These are phyloP conservation scores for Chalaropsis ovoidea DNA, from an alignment of 2,329 filamentous ascomycete genomes.

Conservation along the genomic window DNA sequence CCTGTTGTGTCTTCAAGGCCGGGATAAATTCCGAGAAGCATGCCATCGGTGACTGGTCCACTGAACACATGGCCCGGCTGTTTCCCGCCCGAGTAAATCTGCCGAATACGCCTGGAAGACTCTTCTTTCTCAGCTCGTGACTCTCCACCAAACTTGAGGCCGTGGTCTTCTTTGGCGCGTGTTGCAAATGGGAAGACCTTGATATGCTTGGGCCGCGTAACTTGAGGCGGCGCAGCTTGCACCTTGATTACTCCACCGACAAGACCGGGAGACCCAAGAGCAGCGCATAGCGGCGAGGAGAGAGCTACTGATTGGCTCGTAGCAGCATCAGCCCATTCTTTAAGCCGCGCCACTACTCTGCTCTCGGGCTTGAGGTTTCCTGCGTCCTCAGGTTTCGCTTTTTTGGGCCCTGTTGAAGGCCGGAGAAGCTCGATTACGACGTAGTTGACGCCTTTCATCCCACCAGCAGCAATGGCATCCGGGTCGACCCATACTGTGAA, in stretches of 20 bases:
- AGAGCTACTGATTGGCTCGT: conserved; percentile 70
- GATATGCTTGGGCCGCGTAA: conserved; percentile 52
- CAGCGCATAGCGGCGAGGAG: conserved; percentile 64
- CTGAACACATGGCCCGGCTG: conserved; percentile 46
- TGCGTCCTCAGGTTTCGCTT: conserved; percentile 58
- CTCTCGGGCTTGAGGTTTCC: conserved; percentile 41
- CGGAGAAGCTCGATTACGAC: conserved; percentile 78
- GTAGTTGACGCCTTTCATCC: conserved; percentile 65
- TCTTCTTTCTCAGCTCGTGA: conserved; percentile 75
- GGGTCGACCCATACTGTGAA: conserved; percentile 78
- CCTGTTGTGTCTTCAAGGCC: conserved; percentile 46
- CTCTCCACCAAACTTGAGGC: conserved; percentile 78
- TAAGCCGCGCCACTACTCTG: conserved; percentile 66
- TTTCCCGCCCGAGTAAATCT: conserved; percentile 53
- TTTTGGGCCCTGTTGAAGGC: conserved; percentile 60
- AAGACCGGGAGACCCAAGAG: conserved; percentile 59
- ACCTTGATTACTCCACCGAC: conserved; percentile 82
- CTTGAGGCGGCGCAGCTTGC: conserved; percentile 65
- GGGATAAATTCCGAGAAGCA: conserved; percentile 55
- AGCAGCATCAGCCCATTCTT: conserved; percentile 76
- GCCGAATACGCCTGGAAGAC: conserved; percentile 57
- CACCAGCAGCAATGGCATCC: conserved; percentile 60
- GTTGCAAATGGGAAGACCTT: conserved; percentile 72
- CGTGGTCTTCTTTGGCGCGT: conserved; percentile 47
- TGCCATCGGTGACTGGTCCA: conserved; percentile 82